phyloP scores from a whole-genome alignment of 2,329 filamentous ascomycete species.

The Aspergillus udagawae region DNA sequence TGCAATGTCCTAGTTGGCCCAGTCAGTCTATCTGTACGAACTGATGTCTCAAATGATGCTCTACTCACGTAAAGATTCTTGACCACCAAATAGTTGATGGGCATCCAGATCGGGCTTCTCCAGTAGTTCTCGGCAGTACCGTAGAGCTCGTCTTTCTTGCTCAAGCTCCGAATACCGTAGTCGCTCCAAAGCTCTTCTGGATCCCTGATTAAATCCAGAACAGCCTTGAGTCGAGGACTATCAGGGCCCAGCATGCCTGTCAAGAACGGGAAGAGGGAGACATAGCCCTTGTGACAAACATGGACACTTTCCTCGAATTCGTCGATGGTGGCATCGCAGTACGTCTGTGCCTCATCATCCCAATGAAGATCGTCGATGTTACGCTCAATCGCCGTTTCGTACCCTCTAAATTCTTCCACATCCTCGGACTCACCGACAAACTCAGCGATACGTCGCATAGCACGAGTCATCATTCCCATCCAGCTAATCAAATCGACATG shows the following conservation, averaged over 20 bases:
- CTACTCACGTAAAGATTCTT: conserved; percentile 70
- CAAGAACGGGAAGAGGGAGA: conserved; percentile 89
- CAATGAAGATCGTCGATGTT: conserved; percentile 95
- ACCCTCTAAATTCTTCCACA: conserved; percentile 64
- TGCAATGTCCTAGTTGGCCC: conserved; percentile 55
- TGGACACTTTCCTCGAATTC: conserved; percentile 86
- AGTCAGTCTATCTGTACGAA: conserved; percentile 11
- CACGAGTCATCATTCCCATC: conserved; percentile 93
- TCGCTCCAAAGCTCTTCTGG: conserved; percentile 85
- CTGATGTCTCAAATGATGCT: conserved; percentile 1
- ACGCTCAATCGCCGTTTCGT: conserved; percentile 70
- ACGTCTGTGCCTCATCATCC: conserved; percentile 74
- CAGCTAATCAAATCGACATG: conserved; percentile 93
- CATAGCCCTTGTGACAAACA: conserved; percentile 95
- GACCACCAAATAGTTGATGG: conserved; percentile 87
- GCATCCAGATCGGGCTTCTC: conserved; percentile 91
- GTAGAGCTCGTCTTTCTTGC: conserved; percentile 76
- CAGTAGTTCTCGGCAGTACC: conserved; percentile 96
- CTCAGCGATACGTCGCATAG: conserved; percentile 74
- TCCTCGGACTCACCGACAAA: conserved; percentile 75
- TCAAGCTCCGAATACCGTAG: conserved; percentile 84
- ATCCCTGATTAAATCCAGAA: conserved; percentile 74
- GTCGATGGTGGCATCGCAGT: conserved; percentile 93
- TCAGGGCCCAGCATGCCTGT: conserved; percentile 72
- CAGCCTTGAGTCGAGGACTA: conserved; percentile 67